Percentiles rank a stretch among this genome's conserved stretches.
Evolutionary conservation across 1,284 basidiomycete genomes (phyloP).

Genomic region (Boletus chippewaensis): DNA sequence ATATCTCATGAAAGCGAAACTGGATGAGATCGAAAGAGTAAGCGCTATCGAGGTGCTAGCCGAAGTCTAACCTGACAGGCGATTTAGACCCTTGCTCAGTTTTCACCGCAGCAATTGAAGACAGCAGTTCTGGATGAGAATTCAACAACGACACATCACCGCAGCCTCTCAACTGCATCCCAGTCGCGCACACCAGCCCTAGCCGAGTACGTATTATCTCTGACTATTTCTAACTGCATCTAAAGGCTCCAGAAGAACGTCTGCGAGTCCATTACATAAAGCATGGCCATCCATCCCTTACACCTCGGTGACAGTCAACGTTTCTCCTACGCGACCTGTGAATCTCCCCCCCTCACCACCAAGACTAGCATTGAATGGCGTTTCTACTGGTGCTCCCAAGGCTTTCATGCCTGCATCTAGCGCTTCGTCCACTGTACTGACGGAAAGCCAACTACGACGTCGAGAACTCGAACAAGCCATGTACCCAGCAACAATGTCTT

Average conservation of each 20-base stretch:
- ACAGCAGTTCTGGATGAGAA: constrained; percentile 43
- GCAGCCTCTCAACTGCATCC: constrained; percentile 23
- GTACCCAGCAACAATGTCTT: constrained; percentile 39
- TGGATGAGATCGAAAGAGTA: constrained; percentile 72
- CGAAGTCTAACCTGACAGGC: constrained; percentile 5
- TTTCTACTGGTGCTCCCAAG: constrained; percentile 52
- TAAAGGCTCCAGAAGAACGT: constrained; percentile 13
- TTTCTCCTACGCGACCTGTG: constrained; percentile 16
- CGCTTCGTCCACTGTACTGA: constrained; percentile 32
- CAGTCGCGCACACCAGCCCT: constrained; percentile 8
- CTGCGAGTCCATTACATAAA: constrained; percentile 19
- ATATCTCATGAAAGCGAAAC: constrained; percentile 57
- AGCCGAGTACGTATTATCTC: constrained; percentile 20
- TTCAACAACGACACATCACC: constrained; percentile 17
- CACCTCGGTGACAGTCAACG: constrained; percentile 15
- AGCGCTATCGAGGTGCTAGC: constrained; percentile 17
- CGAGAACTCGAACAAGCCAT: constrained; percentile 44
- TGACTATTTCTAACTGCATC: constrained; percentile 7
- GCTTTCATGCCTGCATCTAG: constrained; percentile 33
- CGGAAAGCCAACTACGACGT: constrained; percentile 49
- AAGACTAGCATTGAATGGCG: constrained; percentile 58
- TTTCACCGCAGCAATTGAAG: constrained; percentile 58
- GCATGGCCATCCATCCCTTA: constrained; percentile 48
- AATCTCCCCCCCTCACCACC: constrained; percentile 45
- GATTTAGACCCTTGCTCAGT: constrained; percentile 54